These are phyloP conservation scores for Pouteria glomerata DNA, from an alignment of 148 eudicot species.

Conservation along the genomic window DNA sequence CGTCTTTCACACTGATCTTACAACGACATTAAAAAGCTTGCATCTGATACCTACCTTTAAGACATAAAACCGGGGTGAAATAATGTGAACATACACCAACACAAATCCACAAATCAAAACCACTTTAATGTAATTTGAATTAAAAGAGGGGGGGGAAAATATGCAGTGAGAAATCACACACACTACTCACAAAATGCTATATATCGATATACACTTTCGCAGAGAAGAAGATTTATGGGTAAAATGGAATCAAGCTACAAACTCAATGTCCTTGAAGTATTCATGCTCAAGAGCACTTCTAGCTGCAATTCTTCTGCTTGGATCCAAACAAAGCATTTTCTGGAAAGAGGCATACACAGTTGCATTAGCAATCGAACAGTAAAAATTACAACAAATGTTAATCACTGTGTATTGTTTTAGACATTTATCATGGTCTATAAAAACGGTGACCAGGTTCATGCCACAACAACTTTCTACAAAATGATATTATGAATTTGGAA, in stretches of 20 bases:
- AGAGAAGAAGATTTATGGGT: conserved; percentile 6
- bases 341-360: conserved; percentile 27
- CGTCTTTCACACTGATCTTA: conserved; percentile 6
- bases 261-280: conserved; percentile 78
- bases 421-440: background rate
- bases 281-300: conserved; percentile 88
- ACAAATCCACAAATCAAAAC: conserved; percentile 9
- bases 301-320: conserved; percentile 87
- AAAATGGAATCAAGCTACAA: conserved; percentile 53
- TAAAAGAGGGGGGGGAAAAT: background rate
- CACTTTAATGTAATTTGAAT: conserved; percentile 9
- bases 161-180: conserved; percentile 6
- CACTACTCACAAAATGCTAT: conserved; percentile 15
- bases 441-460: background rate
- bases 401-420: no score
- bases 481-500: no score
- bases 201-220: conserved; percentile 23
- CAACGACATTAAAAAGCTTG: background rate
- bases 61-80: background rate
- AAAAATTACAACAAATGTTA: no score
- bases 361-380: background rate
- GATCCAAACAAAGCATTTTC: conserved; percentile 95
- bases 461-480: background rate
- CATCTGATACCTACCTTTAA: background rate
- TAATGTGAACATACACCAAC: background rate